These are phyloP conservation scores for Cordyceps cicadae DNA, from an alignment of 2,329 filamentous ascomycete species.

Conservation along the genomic window DNA sequence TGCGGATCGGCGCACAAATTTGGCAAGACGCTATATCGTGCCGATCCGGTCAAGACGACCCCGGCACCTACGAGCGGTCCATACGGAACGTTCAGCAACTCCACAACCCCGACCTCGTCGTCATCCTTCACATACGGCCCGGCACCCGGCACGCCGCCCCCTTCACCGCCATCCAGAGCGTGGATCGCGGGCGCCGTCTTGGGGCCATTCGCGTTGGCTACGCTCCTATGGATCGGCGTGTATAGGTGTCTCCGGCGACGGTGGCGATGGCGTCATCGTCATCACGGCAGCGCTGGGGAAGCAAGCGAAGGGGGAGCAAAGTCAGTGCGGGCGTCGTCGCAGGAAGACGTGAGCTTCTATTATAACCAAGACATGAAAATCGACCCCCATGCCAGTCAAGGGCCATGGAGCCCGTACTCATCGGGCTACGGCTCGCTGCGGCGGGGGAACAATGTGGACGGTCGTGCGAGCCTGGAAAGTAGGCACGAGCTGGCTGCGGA, in stretches of 20 bases:
- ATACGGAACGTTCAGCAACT: background rate
- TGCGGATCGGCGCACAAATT: background rate
- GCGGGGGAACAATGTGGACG: background rate
- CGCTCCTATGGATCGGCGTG: background rate
- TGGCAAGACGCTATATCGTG: background rate
- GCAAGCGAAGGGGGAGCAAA: background rate
- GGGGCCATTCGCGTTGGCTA: background rate
- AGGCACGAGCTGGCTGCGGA: background rate
- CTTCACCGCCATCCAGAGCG: background rate
- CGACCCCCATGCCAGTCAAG: background rate
- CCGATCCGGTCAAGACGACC: background rate
- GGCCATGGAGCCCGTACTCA: background rate
- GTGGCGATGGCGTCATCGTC: background rate
- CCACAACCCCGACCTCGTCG: background rate
- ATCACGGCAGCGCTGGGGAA: background rate
- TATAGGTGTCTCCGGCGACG: background rate
- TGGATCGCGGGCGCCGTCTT: background rate
- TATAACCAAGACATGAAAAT: background rate
- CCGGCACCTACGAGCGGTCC: background rate
- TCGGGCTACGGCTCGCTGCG: background rate
- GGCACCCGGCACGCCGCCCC: background rate
- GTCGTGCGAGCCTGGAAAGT: background rate
- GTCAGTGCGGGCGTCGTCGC: background rate
- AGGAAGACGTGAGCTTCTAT: background rate
- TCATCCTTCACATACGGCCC: background rate